Evolutionary conservation across 1,284 basidiomycete species (phyloP).

Genomic region (Ganoderma resinaceum): DNA sequence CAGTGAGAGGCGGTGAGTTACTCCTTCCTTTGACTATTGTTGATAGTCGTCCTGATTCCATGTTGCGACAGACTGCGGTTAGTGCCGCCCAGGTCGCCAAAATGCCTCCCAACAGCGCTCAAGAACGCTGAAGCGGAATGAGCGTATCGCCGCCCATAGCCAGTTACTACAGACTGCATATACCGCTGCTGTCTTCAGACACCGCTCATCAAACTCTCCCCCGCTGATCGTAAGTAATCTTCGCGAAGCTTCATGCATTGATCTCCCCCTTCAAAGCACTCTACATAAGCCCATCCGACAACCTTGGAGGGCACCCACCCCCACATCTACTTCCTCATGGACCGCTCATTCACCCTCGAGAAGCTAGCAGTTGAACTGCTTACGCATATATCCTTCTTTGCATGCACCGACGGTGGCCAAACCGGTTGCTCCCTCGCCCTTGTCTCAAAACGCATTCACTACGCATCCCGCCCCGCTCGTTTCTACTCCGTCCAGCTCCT

Average conservation of each 20-base stretch:
- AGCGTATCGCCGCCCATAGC: not conserved
- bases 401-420: conserved; percentile 28
- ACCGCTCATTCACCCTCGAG: conserved; percentile 15
- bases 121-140: not conserved
- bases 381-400: conserved; percentile 25
- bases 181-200: not conserved
- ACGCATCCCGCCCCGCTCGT: conserved; percentile 27
- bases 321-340: not conserved
- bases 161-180: not conserved
- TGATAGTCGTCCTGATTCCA: conserved; percentile 9
- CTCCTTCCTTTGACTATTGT: conserved; percentile 1
- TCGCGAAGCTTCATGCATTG: not conserved
- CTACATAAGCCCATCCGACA: not conserved
- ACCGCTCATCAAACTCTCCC: conserved; percentile 1
- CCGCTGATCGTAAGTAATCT: not conserved
- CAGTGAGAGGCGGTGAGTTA: not conserved
- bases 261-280: not conserved
- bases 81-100: conserved; percentile 3
- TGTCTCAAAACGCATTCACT: conserved; percentile 28
- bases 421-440: conserved; percentile 27
- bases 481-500: conserved; percentile 29
- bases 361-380: conserved; percentile 30
- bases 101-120: conserved; percentile 1
- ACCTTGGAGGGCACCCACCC: not conserved
- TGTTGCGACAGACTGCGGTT: conserved; percentile 14